Evolutionary conservation across 1,284 basidiomycete genomes (phyloP).

Genomic region (Microbotryum lychnidis-dioicae): DNA sequence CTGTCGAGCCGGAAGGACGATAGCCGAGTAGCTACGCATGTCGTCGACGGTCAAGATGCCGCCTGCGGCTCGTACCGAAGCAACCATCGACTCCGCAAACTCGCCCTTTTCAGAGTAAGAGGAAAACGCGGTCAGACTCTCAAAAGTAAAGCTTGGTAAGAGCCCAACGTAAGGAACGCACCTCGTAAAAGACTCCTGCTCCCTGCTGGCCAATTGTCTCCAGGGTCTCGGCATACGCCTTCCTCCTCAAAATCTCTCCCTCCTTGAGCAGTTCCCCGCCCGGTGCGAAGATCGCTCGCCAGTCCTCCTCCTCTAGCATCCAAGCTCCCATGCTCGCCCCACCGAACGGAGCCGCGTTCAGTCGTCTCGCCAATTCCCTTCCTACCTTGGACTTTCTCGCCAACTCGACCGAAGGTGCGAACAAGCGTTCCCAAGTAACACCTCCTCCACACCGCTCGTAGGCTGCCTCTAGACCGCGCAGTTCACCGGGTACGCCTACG

Average conservation of each 20-base stretch:
- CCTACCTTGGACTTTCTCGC: constrained; percentile 64
- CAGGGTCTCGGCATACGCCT: constrained; percentile 62
- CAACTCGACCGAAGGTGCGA: constrained; percentile 64
- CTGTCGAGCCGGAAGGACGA: constrained; percentile 62
- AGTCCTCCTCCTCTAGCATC: constrained; percentile 69
- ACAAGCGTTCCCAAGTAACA: constrained; percentile 65
- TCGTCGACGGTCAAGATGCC: constrained; percentile 69
- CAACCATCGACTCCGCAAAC: constrained; percentile 64
- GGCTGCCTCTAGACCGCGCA: constrained; percentile 70
- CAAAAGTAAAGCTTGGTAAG: constrained; percentile 7
- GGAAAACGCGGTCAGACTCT: neutral
- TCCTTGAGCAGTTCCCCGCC: constrained; percentile 59
- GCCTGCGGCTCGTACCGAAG: constrained; percentile 58
- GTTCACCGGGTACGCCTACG: constrained; percentile 76
- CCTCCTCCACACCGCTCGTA: constrained; percentile 64
- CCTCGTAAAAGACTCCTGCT: constrained; percentile 61
- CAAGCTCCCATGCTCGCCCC: constrained; percentile 38
- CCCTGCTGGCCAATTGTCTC: constrained; percentile 58
- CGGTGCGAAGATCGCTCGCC: constrained; percentile 71
- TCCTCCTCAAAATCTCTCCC: constrained; percentile 63
- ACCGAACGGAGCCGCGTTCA: constrained; percentile 48
- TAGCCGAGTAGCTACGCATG: constrained; percentile 59
- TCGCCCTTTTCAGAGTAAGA: constrained; percentile 48
- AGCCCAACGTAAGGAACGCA: constrained; percentile 39
- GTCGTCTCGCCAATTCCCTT: constrained; percentile 60